Base-by-base conservation (phyloP, 169 alveolate genomes). In the Plasmodium gaboni region DNA sequence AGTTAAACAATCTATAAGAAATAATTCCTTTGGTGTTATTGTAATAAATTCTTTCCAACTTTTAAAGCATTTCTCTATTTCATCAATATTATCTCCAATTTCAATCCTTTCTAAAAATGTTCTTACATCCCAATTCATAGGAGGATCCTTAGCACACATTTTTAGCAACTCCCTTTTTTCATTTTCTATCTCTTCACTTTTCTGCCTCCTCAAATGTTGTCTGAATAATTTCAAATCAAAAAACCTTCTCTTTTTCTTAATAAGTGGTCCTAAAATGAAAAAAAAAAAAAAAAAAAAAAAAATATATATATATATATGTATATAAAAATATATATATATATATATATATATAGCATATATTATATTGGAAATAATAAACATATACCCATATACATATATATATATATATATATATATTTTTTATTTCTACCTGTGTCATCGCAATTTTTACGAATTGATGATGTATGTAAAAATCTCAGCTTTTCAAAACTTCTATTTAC, bases 61-160 rank as follows among this genome's bases (percentile, higher is more conserved):
- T 17, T 74, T 88, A 72, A 96, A 96, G 38, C 92, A 65, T 15
- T 83, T 94, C 10, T 96, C 96, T 19, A 95, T 95, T 57, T 88
- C 91, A 22, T 95, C 97, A 19, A 92, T 95, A 32, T 96, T 94
- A 28, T 96, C 97, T 6, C 94, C 96, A 60, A 96, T 88, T 9
- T 91, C 94, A 22, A 95, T 93, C 4, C 92, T 92, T 59, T 91
- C 74, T 19, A 96, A 92, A 74, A 96, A 96, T n/a, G 91, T 95
- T 72, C 63, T 57, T 1, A 96, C 73, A 24, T 80, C 92, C 98
- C 98, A 96, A 10, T 96, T 96, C 46, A 92, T 97, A 44, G 96
- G 96, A 10, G 96, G 93, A 17, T 89, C 92, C 57, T 91, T 92
- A 67, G 96, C 95, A 65, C 94, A 93, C 19, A 93, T 88, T 71